Evolutionary conservation across 1,139 yeast genomes (phyloP).

Genomic region (Candida sp.): DNA sequence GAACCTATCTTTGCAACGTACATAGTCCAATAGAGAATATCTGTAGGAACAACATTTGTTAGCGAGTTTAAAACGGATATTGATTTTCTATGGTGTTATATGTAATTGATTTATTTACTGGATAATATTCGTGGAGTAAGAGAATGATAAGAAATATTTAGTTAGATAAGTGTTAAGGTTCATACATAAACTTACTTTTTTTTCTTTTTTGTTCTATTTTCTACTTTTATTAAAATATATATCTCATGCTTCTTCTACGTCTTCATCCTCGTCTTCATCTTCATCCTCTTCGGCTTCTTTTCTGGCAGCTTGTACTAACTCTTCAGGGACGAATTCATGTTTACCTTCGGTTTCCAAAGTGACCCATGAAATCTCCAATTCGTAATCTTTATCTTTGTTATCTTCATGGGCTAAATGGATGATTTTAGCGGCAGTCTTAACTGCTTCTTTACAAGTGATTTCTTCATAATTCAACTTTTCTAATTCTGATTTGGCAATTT

Average conservation of each 20-base stretch:
- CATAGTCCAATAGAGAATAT: too few species aligned
- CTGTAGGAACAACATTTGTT: too few species aligned
- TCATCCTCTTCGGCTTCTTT: constrained; percentile 80
- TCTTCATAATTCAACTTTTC: constrained; percentile 81
- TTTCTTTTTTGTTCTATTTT: too few species aligned
- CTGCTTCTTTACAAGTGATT: constrained; percentile 75
- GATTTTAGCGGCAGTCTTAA: constrained; percentile 90
- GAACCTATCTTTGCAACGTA: too few species aligned
- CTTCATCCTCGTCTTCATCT: constrained; percentile 60
- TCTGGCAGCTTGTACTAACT: constrained; percentile 76
- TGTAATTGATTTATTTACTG: too few species aligned
- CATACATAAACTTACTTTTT: too few species aligned
- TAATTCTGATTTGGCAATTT: constrained; percentile 91
- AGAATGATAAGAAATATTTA: too few species aligned
- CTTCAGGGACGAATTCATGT: constrained; percentile 79
- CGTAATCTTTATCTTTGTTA: constrained; percentile 95
- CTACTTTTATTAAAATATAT: background rate
- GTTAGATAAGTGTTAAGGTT: too few species aligned
- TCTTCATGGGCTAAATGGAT: constrained; percentile 96
- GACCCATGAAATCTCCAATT: constrained; percentile 88
- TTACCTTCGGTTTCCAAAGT: constrained; percentile 75
- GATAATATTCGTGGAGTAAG: too few species aligned
- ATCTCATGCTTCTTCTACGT: constrained; percentile 4
- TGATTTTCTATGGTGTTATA: too few species aligned
- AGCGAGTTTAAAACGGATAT: too few species aligned